Base-by-base conservation (phyloP, 805 yeast genomes). In the Monosporozyma servazzii region DNA sequence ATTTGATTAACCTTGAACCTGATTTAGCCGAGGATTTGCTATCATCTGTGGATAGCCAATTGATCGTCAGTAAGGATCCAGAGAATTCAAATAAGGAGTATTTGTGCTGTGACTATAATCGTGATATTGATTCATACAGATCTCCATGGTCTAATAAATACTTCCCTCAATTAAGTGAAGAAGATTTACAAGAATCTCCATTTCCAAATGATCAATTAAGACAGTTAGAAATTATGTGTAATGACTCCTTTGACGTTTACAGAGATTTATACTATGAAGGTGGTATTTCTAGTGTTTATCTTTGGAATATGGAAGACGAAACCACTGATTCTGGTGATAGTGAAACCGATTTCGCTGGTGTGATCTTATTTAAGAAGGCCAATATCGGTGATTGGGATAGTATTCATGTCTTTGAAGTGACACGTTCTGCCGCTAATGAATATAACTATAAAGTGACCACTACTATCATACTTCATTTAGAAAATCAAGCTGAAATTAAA, bases 241-340 rank as follows among this genome's bases (percentile, higher is more conserved):
- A 91, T 66, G 91, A 88, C 56, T 86, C 96, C 3, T 88, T 91
- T 65, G 97, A 89, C 61, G 78, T 91, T 37, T 91, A 93, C 71
- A 77, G 96, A 57, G 99, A 93, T 65, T 71, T 91, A 59, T 91
- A 91, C 71, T 91, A 89, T 66, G 98, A 90, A 67, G 97, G 97
- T 40, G 99, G 98, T 21, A 74, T 86, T 40, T 83, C 93, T 1
- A 81, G 90, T 51, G 95, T 86, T 17, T 91, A 93, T 65, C 72
- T 93, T 48, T 91, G 99, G 99, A 96, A 90, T 60, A 82, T 81
- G 36, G 88, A 79, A 13, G 83, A 77, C 21, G 71, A 70, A 23
- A 29, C 20, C 5, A 46, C 20, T 7, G 43, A 36, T 15, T 25
- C 29, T 15, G 43, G 43, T 62, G 64, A 30, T 27, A 25, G 27